These are phyloP conservation scores for Alternaria angustiovoidea DNA, from an alignment of 2,329 filamentous ascomycete species.

Conservation along the genomic window DNA sequence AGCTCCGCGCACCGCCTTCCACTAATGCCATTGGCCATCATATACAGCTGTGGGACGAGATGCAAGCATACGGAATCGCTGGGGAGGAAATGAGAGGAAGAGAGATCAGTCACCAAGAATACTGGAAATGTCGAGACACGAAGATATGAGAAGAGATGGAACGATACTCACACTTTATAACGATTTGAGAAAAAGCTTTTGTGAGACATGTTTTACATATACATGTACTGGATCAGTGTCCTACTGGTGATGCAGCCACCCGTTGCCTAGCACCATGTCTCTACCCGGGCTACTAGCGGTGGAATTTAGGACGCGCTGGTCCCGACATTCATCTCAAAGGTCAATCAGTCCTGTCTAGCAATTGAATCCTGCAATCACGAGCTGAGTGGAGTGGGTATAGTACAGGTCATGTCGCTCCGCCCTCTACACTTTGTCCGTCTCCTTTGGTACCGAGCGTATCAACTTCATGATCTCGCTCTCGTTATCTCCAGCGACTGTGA, in stretches of 20 bases:
- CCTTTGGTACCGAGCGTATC: slow-evolving; percentile 66
- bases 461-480: slow-evolving; percentile 91
- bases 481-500: slow-evolving; percentile 71
- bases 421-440: slow-evolving; percentile 35
- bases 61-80: background rate
- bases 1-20: background rate
- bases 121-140: background rate
- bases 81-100: background rate
- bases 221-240: slow-evolving; percentile 3
- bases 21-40: background rate
- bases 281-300: slow-evolving; percentile 10
- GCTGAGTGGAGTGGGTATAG: slow-evolving; percentile 8
- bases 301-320: background rate
- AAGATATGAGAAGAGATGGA: background rate
- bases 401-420: slow-evolving; percentile 10
- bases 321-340: background rate
- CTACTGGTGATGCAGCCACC: slow-evolving; percentile 24
- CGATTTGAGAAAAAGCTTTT: background rate
- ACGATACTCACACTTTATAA: background rate
- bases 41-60: background rate
- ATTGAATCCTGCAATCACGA: background rate
- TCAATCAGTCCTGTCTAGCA: background rate
- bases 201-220: slow-evolving; percentile 20
- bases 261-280: slow-evolving; percentile 17
- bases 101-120: background rate